phyloP scores from a whole-genome alignment of 2,329 filamentous ascomycete genomes.

The Pseudogymnoascus sp. region DNA sequence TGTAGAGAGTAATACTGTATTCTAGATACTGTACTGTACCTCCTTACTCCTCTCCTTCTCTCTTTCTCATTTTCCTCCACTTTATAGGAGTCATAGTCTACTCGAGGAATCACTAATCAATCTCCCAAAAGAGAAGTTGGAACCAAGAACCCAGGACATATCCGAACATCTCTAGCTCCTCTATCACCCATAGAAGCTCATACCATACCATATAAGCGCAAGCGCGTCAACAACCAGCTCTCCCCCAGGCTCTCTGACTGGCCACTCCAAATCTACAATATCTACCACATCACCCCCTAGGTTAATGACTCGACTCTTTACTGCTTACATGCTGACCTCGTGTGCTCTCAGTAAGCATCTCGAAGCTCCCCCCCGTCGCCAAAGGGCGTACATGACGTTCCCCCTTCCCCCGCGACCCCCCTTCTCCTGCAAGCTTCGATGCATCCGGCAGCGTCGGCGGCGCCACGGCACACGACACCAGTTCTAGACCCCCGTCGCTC shows the following conservation, averaged over 20 bases:
- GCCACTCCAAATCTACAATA: not conserved
- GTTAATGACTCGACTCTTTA: not conserved
- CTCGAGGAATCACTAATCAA: not conserved
- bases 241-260: not conserved
- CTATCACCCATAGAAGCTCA: not conserved
- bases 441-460: not conserved
- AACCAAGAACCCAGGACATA: not conserved
- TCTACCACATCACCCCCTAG: too few species aligned
- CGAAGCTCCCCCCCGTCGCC: not conserved
- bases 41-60: not conserved
- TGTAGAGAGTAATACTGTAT: not conserved
- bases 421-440: not conserved
- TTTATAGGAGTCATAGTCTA: not conserved
- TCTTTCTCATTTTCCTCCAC: not conserved
- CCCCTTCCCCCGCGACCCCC: not conserved
- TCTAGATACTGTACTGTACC: not conserved
- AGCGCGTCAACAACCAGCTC: not conserved
- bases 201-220: not conserved
- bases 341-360: not conserved
- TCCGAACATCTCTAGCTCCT: not conserved
- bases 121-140: not conserved
- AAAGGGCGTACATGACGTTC: not conserved
- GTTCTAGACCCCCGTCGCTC: not conserved
- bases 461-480: not conserved
- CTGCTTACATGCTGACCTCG: not conserved